phyloP scores from a whole-genome alignment of 352 stramenopile species.

The Pythium myriotylum region DNA sequence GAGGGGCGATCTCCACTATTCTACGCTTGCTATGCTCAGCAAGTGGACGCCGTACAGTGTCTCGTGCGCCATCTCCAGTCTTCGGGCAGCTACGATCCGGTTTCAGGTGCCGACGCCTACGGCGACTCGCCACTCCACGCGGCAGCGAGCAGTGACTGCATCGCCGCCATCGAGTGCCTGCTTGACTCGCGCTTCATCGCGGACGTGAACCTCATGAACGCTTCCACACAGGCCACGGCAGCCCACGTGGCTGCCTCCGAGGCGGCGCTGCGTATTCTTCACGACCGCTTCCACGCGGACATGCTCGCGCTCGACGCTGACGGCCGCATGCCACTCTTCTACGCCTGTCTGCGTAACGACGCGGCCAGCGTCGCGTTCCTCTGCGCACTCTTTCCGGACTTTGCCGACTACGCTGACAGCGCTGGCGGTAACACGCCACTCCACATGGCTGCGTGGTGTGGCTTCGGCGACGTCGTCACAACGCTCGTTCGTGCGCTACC shows the following conservation, averaged over 20 bases:
- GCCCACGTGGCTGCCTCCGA: slow-evolving; percentile 51
- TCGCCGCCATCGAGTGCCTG: slow-evolving; percentile 36
- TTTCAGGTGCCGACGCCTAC: slow-evolving; percentile 40
- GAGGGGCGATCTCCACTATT: slow-evolving; percentile 71
- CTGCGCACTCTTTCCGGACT: slow-evolving; percentile 52
- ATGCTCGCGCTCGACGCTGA: slow-evolving; percentile 54
- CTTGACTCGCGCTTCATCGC: slow-evolving; percentile 42
- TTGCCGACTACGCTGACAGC: slow-evolving; percentile 68
- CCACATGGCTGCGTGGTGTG: slow-evolving; percentile 58
- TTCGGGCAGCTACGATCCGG: slow-evolving; percentile 8
- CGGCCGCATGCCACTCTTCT: slow-evolving; percentile 61
- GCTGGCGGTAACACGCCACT: slow-evolving; percentile 64
- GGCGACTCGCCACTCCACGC: slow-evolving; percentile 68
- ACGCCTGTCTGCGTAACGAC: slow-evolving; percentile 60
- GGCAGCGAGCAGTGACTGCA: slow-evolving; percentile 41
- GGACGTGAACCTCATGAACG: slow-evolving; percentile 47
- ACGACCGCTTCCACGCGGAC: slow-evolving; percentile 47
- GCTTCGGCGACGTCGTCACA: slow-evolving; percentile 32
- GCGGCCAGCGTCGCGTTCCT: slow-evolving; percentile 54
- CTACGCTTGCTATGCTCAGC: slow-evolving; percentile 68
- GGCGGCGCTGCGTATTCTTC: slow-evolving; percentile 37
- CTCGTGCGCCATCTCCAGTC: slow-evolving; percentile 22
- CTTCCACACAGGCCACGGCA: slow-evolving; percentile 33
- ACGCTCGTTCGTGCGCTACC: slow-evolving; percentile 45
- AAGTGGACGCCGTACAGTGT: slow-evolving; percentile 49